These are phyloP conservation scores for Eragrostis tef DNA, from an alignment of 202 grass and related monocot genomes.

Conservation along the genomic window DNA sequence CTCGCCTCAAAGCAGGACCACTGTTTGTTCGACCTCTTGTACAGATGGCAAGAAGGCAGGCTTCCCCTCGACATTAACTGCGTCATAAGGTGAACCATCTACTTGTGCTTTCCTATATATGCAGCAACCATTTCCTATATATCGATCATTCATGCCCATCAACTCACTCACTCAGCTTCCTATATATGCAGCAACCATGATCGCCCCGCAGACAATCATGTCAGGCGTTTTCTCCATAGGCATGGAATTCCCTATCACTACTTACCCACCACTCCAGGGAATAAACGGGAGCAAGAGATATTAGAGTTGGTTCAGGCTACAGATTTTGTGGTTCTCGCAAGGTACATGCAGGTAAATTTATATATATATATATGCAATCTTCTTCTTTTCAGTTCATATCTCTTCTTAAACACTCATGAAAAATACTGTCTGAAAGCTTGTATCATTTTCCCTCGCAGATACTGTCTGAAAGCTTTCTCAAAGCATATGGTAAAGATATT, in stretches of 20 bases:
- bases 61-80: constrained; percentile 78
- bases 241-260: constrained; percentile 87
- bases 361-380: background rate
- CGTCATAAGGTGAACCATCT: constrained; percentile 66
- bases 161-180: background rate
- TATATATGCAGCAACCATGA: constrained; percentile 67
- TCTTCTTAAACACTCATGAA: too few relatives aligned
- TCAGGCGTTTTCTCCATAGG: constrained; percentile 74
- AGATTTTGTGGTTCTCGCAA: constrained; percentile 90
- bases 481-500: constrained; percentile 85
- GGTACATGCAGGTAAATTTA: constrained; percentile 99
- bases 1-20: constrained; percentile 91
- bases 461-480: constrained; percentile 74
- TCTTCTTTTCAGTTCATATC: constrained; percentile 4
- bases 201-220: constrained; percentile 70
- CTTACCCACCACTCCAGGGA: constrained; percentile 64
- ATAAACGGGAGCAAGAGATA: constrained; percentile 86
- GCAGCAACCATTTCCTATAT: background rate
- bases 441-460: constrained; percentile 51
- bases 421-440: too few relatives aligned
- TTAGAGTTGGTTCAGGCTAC: constrained; percentile 72
- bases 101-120: background rate
- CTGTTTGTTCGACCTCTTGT: constrained; percentile 82
- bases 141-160: too few relatives aligned
- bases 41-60: constrained; percentile 84